phyloP scores from a whole-genome alignment of 495 filamentous ascomycete species.

The Trypethelium eluteriae region DNA sequence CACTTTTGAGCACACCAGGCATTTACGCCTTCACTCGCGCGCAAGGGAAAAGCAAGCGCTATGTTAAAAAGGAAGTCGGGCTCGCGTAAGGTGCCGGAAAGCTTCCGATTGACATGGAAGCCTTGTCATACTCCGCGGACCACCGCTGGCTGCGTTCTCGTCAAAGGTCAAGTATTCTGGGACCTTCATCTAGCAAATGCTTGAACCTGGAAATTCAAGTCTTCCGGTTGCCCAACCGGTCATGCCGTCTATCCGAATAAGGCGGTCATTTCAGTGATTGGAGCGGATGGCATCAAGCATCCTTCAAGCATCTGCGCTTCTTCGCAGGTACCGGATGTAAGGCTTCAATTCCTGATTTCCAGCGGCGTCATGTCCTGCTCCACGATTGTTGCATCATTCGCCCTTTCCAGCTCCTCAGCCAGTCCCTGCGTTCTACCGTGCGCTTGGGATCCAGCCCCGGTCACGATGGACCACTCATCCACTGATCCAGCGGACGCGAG shows the following conservation, averaged over 20 bases:
- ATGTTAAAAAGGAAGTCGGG: background rate
- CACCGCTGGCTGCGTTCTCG: background rate
- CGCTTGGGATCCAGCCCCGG: background rate
- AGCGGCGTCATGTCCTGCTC: background rate
- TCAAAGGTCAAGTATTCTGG: background rate
- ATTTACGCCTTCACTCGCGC: background rate
- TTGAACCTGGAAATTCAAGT: background rate
- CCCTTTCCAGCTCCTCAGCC: background rate
- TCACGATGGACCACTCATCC: background rate
- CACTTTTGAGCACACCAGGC: background rate
- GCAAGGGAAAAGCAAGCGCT: background rate
- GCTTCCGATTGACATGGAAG: background rate
- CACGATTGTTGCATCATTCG: background rate
- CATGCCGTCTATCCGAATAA: background rate
- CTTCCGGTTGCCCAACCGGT: background rate
- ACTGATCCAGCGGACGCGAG: background rate
- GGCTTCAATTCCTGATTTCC: background rate
- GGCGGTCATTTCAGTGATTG: background rate
- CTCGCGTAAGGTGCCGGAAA: background rate
- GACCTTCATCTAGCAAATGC: background rate
- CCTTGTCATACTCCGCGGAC: background rate
- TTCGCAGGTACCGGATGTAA: background rate
- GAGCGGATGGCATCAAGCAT: background rate
- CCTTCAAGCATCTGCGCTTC: background rate
- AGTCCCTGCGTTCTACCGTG: background rate